Conservation (phyloP, 768 basidiomycete species). For the Leucocoprinus leucothites region DNA sequence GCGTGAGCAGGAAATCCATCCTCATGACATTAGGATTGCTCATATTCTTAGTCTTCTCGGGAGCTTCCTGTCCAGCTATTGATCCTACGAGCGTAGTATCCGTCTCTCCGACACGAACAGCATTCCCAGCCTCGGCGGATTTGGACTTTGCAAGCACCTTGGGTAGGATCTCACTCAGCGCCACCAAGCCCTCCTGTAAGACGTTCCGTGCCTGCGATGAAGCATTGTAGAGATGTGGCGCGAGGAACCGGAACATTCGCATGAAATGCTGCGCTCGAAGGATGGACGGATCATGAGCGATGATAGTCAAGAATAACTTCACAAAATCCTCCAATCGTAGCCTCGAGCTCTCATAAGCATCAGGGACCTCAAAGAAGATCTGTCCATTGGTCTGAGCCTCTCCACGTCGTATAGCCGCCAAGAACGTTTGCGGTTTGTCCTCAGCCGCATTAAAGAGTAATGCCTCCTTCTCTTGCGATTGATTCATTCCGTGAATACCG, state of each 20-base stretch:
- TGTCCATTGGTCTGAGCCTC: conserved; percentile 38
- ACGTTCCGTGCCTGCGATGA: conserved; percentile 51
- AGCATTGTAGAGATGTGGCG: conserved; percentile 54
- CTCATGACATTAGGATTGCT: conserved; percentile 60
- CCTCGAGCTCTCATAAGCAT: conserved; percentile 55
- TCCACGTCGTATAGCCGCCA: conserved; percentile 48
- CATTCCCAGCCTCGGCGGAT: conserved; percentile 30
- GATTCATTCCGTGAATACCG: conserved; percentile 64
- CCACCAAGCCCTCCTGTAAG: conserved; percentile 66
- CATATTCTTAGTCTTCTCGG: conserved; percentile 43
- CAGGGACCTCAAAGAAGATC: conserved; percentile 46
- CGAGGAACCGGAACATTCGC: conserved; percentile 52
- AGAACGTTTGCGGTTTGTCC: conserved; percentile 68
- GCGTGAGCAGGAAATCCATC: conserved; percentile 58
- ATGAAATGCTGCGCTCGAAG: conserved; percentile 71
- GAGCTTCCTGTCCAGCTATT: conserved; percentile 29
- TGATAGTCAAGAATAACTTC: conserved; percentile 72
- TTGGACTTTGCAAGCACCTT: conserved; percentile 46
- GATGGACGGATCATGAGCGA: conserved; percentile 69
- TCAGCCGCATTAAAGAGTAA: conserved; percentile 67
- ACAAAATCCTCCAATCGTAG: conserved; percentile 65
- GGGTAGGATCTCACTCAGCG: conserved; percentile 53
- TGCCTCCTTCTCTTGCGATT: conserved; percentile 65
- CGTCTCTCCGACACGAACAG: conserved; percentile 25
- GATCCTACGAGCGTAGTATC: conserved; percentile 22